Evolutionary conservation across 2,329 filamentous ascomycete species (phyloP).

Genomic region (Dothideomycetes sp.): DNA sequence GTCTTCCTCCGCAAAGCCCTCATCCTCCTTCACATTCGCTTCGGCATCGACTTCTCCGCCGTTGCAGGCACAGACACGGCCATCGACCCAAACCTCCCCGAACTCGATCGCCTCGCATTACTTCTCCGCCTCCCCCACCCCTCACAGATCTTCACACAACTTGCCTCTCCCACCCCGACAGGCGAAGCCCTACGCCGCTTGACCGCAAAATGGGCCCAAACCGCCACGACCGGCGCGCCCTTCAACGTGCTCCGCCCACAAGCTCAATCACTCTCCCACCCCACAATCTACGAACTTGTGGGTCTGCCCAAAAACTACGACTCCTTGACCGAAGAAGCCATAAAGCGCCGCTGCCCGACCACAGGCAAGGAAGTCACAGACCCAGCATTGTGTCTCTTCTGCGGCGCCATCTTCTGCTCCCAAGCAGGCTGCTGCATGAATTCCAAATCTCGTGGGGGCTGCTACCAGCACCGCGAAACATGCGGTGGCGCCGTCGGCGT

Average conservation of each 20-base stretch:
- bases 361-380: conserved; percentile 88
- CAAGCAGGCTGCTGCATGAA: conserved; percentile 86
- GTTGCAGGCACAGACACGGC: conserved; percentile 52
- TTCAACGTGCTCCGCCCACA: conserved; percentile 24
- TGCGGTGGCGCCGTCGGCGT: conserved; percentile 86
- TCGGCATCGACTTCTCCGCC: conserved; percentile 70
- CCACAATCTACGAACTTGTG: conserved; percentile 86
- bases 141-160: conserved; percentile 61
- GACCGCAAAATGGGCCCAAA: conserved; percentile 52
- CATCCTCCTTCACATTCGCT: conserved; percentile 76
- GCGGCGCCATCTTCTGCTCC: conserved; percentile 91
- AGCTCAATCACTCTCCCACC: conserved; percentile 54
- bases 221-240: conserved; percentile 14
- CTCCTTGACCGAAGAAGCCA: conserved; percentile 82
- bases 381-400: conserved; percentile 85
- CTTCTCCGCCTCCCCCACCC: conserved; percentile 66
- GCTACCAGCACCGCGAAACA: conserved; percentile 77
- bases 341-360: conserved; percentile 70
- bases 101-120: conserved; percentile 71
- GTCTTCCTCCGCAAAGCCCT: conserved; percentile 76
- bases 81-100: conserved; percentile 27
- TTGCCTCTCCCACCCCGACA: conserved; percentile 30
- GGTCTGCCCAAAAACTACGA: conserved; percentile 89
- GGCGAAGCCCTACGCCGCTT: conserved; percentile 36
- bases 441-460: conserved; percentile 57